phyloP scores from a whole-genome alignment of 495 filamentous ascomycete species.

The Cercophora samala region DNA sequence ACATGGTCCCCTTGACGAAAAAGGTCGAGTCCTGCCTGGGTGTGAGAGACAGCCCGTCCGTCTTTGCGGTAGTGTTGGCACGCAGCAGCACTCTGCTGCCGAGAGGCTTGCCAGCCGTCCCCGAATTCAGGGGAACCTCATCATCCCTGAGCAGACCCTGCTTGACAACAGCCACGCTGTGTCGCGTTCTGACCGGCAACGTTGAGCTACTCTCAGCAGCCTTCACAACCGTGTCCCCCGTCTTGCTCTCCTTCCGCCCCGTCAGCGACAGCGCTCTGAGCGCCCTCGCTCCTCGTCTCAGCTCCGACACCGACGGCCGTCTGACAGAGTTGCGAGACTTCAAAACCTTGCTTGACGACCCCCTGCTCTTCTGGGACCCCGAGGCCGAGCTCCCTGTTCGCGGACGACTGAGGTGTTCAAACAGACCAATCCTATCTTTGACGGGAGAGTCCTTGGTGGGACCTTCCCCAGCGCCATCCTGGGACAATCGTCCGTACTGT shows the following conservation, averaged over 20 bases:
- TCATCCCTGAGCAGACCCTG: background rate
- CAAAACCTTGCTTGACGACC: background rate
- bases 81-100: background rate
- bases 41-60: slow-evolving; percentile 12
- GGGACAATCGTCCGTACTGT: background rate
- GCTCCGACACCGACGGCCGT: slow-evolving; percentile 10
- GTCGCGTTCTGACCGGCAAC: slow-evolving; percentile 1
- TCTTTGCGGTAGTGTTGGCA: background rate
- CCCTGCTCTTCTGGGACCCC: background rate
- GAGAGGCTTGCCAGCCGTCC: background rate
- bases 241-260: slow-evolving; percentile 6
- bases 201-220: background rate
- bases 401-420: slow-evolving; percentile 31
- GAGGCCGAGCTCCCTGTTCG: background rate
- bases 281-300: slow-evolving; percentile 23
- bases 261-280: slow-evolving; percentile 19
- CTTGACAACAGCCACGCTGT: slow-evolving; percentile 3
- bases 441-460: slow-evolving; percentile 33
- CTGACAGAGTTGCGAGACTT: background rate
- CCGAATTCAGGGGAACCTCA: no score
- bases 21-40: slow-evolving; percentile 16
- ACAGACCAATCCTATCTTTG: slow-evolving; percentile 36
- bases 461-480: slow-evolving; percentile 7
- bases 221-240: background rate
- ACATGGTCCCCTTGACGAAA: slow-evolving; percentile 13